Percentiles rank a stretch among this genome's conserved stretches.
Conservation (phyloP, 1,284 basidiomycete species). For the Tilletia indica region DNA sequence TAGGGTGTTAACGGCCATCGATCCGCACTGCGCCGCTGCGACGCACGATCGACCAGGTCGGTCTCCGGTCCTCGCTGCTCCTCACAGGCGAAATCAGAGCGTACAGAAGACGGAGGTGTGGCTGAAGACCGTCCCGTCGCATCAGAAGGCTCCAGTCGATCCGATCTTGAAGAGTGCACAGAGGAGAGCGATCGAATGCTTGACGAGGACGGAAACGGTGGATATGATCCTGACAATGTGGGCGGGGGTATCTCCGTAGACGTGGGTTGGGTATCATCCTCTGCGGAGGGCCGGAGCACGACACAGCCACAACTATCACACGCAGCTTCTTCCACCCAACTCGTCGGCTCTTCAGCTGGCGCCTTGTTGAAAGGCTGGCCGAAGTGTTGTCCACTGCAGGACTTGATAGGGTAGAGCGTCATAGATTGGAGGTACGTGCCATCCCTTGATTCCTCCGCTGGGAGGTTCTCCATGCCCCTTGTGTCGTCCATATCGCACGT, state of each 20-base stretch:
- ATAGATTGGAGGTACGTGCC: constrained; percentile 25
- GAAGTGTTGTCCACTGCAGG: constrained; percentile 33
- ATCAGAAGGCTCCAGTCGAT: too few relatives aligned
- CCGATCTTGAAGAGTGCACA: too few relatives aligned
- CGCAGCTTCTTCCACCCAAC: neutral
- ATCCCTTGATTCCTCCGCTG: neutral
- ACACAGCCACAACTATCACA: neutral
- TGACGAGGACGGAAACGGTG: neutral
- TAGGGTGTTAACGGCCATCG: constrained; percentile 31
- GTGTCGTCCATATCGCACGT: constrained; percentile 15
- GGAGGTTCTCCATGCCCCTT: neutral
- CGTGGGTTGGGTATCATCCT: neutral
- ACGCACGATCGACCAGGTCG: neutral
- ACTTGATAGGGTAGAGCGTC: constrained; percentile 42
- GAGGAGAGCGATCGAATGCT: too few relatives aligned
- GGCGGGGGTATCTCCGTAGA: neutral
- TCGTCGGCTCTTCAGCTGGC: neutral
- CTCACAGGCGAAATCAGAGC: too few relatives aligned
- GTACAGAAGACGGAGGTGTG: too few relatives aligned
- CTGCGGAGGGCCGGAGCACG: neutral
- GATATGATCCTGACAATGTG: neutral
- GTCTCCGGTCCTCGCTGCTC: neutral
- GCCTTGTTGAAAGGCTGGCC: neutral
- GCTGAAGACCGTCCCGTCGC: too few relatives aligned
- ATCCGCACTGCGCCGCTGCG: neutral